phyloP scores from a whole-genome alignment of 2,329 filamentous ascomycete genomes.

The Shiraia sp. region DNA sequence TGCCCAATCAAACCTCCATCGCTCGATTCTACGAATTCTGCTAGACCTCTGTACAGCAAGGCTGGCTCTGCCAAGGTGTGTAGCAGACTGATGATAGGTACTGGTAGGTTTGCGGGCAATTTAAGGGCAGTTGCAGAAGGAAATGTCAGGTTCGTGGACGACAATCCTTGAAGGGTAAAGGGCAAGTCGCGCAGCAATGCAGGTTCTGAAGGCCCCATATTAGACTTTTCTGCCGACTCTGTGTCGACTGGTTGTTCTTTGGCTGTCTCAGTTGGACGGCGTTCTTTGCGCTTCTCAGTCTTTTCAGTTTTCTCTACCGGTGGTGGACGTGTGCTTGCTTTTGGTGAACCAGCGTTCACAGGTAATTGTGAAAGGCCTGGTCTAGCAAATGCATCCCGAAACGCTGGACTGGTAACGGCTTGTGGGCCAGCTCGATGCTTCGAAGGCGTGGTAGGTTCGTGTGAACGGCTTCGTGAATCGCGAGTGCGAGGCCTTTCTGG shows the following conservation, averaged over 20 bases:
- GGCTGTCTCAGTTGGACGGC: slow-evolving; percentile 23
- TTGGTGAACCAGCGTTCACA: slow-evolving; percentile 36
- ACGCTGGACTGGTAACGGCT: slow-evolving; percentile 24
- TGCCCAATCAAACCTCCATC: slow-evolving; percentile 87
- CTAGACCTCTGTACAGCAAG: slow-evolving; percentile 81
- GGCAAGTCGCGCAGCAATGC: slow-evolving; percentile 70
- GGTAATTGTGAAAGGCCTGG: slow-evolving; percentile 49
- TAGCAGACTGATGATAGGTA: slow-evolving; percentile 82
- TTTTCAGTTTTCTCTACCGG: slow-evolving; percentile 20
- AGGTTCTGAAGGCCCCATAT: slow-evolving; percentile 47
- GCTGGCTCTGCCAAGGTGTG: slow-evolving; percentile 92
- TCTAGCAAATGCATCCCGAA: slow-evolving; percentile 54
- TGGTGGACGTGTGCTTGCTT: slow-evolving; percentile 21
- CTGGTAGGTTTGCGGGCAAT: slow-evolving; percentile 76
- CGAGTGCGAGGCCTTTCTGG: slow-evolving; percentile 11
- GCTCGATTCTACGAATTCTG: slow-evolving; percentile 78
- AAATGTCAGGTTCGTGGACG: slow-evolving; percentile 83
- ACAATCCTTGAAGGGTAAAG: slow-evolving; percentile 90
- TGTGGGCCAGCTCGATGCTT: slow-evolving; percentile 21
- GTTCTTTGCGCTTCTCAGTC: slow-evolving; percentile 31
- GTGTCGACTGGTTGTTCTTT: slow-evolving; percentile 30
- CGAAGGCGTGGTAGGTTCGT: slow-evolving; percentile 33
- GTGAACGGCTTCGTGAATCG: slow-evolving; percentile 20
- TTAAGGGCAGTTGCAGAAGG: slow-evolving; percentile 69
- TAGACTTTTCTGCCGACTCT: slow-evolving; percentile 8